These are phyloP conservation scores for Coemansia sp. DNA, from an alignment of 192 early-diverging fungal species.

Conservation along the genomic window DNA sequence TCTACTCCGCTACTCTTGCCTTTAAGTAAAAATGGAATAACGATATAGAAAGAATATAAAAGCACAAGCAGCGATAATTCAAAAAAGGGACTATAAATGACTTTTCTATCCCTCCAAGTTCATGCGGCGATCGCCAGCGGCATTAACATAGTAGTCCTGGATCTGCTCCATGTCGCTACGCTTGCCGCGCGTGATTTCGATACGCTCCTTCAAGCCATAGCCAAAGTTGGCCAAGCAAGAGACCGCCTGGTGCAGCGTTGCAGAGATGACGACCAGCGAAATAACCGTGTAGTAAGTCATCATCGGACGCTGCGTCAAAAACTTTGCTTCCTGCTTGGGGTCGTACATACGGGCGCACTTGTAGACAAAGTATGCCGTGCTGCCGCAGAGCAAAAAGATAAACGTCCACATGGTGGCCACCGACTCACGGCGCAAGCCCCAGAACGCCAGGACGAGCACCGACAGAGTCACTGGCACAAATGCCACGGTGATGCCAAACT, in stretches of 20 bases:
- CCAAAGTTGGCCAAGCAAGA: slow-evolving; percentile 57
- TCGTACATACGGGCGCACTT: slow-evolving; percentile 57
- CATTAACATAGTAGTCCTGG: slow-evolving; percentile 59
- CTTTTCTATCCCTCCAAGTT: slow-evolving; percentile 42
- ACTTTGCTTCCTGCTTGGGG: slow-evolving; percentile 55
- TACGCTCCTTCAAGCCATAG: slow-evolving; percentile 51
- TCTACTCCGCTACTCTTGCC: no score
- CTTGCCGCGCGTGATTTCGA: slow-evolving; percentile 57
- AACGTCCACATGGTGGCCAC: slow-evolving; percentile 46
- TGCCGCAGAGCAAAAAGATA: slow-evolving; percentile 45
- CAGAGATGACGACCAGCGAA: slow-evolving; percentile 40
- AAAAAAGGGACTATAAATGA: neutral
- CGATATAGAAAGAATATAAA: neutral
- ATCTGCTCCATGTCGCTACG: slow-evolving; percentile 60
- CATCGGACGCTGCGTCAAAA: slow-evolving; percentile 45
- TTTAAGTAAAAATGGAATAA: neutral
- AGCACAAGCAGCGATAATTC: neutral
- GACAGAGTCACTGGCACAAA: slow-evolving; percentile 50
- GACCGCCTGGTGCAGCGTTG: slow-evolving; percentile 48
- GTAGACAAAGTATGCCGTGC: slow-evolving; percentile 57
- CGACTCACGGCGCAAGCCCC: slow-evolving; percentile 52
- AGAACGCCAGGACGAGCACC: slow-evolving; percentile 55
- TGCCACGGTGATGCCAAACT: slow-evolving; percentile 55
- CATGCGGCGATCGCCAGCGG: slow-evolving; percentile 55
- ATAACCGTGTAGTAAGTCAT: slow-evolving; percentile 58